Conservation (phyloP, 140 eudicot genomes). For the Bidens hawaiensis region DNA sequence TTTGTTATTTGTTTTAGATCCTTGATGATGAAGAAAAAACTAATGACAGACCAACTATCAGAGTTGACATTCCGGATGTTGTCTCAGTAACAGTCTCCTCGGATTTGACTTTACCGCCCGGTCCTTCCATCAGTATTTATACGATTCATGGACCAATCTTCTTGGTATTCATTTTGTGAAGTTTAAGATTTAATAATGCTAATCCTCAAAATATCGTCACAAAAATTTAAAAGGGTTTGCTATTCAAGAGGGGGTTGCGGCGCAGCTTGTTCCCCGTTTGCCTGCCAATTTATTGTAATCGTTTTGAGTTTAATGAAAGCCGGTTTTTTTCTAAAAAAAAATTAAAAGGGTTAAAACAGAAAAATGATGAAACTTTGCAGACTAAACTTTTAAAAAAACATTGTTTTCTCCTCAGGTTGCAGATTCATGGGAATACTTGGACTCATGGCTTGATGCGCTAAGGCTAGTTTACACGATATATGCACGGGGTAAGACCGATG, state of each 20-base stretch:
- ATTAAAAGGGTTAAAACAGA: no score
- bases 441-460: constrained; percentile 85
- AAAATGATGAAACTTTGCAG: no score
- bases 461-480: constrained; percentile 81
- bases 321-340: no score
- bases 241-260: no score
- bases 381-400: no score
- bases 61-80: constrained; percentile 55
- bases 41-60: constrained; percentile 32
- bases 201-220: no score
- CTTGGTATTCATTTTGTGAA: no score
- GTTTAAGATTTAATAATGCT: no score
- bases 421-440: constrained; percentile 82
- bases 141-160: constrained; percentile 60
- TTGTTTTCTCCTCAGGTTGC: constrained; percentile 56
- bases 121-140: constrained; percentile 76
- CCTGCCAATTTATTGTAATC: no score
- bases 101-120: constrained; percentile 85
- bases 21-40: constrained; percentile 41
- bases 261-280: no score
- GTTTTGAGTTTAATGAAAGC: no score
- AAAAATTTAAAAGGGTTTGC: no score
- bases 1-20: constrained; percentile 36
- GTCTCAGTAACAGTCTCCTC: constrained; percentile 71
- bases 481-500: constrained; percentile 86